phyloP scores from a whole-genome alignment of 208 protist species.

The Trypanosoma platydactyli region DNA sequence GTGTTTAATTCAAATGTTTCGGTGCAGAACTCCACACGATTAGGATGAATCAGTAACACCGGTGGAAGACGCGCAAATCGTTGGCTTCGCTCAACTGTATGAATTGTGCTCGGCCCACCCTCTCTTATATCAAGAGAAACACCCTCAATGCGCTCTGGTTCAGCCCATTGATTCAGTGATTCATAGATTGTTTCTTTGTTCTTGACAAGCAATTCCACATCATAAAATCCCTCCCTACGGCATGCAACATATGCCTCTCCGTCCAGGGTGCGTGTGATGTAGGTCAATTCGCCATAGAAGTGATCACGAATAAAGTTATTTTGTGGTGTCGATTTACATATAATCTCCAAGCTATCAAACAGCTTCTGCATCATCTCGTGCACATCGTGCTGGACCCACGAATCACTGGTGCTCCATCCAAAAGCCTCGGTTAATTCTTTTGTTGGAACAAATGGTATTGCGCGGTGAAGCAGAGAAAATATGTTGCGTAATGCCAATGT shows the following conservation, averaged over 20 bases:
- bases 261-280: slow-evolving; percentile 73
- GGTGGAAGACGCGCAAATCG: slow-evolving; percentile 75
- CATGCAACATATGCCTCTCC: slow-evolving; percentile 63
- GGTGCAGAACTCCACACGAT: slow-evolving; percentile 86
- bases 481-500: slow-evolving; percentile 62
- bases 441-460: slow-evolving; percentile 54
- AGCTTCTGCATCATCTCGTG: slow-evolving; percentile 88
- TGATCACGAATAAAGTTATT: slow-evolving; percentile 70
- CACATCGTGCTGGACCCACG: slow-evolving; percentile 87
- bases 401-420: slow-evolving; percentile 72
- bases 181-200: slow-evolving; percentile 68
- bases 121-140: slow-evolving; percentile 68
- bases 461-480: slow-evolving; percentile 71
- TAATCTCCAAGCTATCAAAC: slow-evolving; percentile 78
- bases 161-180: slow-evolving; percentile 64
- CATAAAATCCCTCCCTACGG: slow-evolving; percentile 82
- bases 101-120: slow-evolving; percentile 38
- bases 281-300: slow-evolving; percentile 73
- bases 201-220: slow-evolving; percentile 89
- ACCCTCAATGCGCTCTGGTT: slow-evolving; percentile 83
- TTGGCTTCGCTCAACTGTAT: slow-evolving; percentile 77
- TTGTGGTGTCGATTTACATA: slow-evolving; percentile 71
- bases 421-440: slow-evolving; percentile 86
- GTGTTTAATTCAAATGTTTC: slow-evolving; percentile 72
- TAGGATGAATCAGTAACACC: slow-evolving; percentile 90